Conservation (phyloP, 2,329 filamentous ascomycete species). For the Colletotrichum filicis region DNA sequence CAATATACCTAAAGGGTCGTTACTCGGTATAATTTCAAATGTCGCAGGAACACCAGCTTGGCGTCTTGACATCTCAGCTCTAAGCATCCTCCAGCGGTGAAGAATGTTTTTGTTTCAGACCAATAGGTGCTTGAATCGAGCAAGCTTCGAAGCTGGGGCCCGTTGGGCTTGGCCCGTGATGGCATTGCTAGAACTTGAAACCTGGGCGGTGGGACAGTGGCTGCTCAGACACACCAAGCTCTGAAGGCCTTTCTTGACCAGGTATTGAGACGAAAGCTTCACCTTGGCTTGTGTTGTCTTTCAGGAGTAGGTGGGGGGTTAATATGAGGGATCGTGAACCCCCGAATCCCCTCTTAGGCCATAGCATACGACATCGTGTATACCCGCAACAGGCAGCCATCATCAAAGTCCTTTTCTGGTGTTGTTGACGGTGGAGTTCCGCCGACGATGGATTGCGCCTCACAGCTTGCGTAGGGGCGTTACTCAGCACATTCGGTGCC, state of each 20-base stretch:
- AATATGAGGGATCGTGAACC: not conserved
- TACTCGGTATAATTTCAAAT: not conserved
- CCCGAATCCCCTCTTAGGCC: not conserved
- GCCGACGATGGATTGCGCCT: not conserved
- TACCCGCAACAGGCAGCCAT: not conserved
- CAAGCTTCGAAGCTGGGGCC: not conserved
- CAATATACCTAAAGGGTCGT: not conserved
- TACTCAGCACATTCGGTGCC: not conserved
- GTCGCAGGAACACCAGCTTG: not conserved
- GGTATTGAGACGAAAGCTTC: not conserved
- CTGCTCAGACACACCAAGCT: not conserved
- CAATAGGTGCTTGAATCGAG: not conserved
- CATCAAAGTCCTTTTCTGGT: not conserved
- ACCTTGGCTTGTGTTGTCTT: not conserved
- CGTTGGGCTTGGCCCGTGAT: not conserved
- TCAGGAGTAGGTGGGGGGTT: not conserved
- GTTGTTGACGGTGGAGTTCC: not conserved
- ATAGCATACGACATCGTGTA: not conserved
- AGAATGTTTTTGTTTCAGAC: not conserved
- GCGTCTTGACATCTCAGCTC: not conserved
- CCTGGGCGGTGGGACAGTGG: not conserved
- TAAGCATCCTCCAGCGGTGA: not conserved
- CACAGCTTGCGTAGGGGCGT: not conserved
- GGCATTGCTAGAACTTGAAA: constrained; percentile 7
- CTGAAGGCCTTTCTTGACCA: not conserved